Percentiles rank a stretch among this genome's conserved stretches.
phyloP scores from a whole-genome alignment of 2,329 filamentous ascomycete genomes.

The Torrubiella hemipterigena region DNA sequence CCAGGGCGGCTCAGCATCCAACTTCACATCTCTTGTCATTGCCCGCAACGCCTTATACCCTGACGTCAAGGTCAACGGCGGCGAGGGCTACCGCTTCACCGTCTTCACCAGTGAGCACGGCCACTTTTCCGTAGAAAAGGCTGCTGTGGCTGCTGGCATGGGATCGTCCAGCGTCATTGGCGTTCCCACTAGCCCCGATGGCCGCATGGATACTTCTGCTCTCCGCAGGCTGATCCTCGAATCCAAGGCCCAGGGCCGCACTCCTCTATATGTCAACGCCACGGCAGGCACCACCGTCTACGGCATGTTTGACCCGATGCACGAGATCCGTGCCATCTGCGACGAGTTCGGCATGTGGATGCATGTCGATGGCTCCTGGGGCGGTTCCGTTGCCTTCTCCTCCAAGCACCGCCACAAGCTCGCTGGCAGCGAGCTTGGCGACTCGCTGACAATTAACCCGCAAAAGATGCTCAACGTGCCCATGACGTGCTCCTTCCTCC shows the following conservation, averaged over 20 bases:
- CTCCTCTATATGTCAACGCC: slow-evolving; percentile 87
- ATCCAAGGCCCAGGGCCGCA: slow-evolving; percentile 55
- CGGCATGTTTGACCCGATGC: slow-evolving; percentile 76
- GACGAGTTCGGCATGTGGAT: slow-evolving; percentile 68
- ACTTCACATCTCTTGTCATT: slow-evolving; percentile 73
- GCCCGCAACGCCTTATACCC: slow-evolving; percentile 81
- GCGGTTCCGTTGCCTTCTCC: slow-evolving; percentile 71
- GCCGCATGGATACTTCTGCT: slow-evolving; percentile 56
- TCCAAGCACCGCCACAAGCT: slow-evolving; percentile 50
- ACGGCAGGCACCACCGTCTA: slow-evolving; percentile 94
- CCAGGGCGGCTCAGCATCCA: slow-evolving; percentile 75
- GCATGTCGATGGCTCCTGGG: slow-evolving; percentile 89
- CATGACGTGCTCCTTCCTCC: slow-evolving; percentile 79
- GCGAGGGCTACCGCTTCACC: slow-evolving; percentile 58
- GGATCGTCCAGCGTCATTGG: slow-evolving; percentile 61
- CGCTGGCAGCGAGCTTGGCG: slow-evolving; percentile 57
- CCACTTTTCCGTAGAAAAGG: slow-evolving; percentile 92
- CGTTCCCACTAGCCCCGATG: slow-evolving; percentile 61
- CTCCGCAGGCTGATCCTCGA: slow-evolving; percentile 51
- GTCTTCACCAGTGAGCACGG: slow-evolving; percentile 82
- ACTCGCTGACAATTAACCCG: slow-evolving; percentile 83
- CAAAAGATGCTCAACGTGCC: slow-evolving; percentile 97
- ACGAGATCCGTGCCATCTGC: slow-evolving; percentile 58
- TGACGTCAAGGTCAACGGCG: slow-evolving; percentile 60
- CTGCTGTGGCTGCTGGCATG: slow-evolving; percentile 76